Percentiles rank a stretch among this genome's conserved stretches.
These are phyloP conservation scores for Chimonanthus salicifolius DNA, from an alignment of 164 flowering plant genomes.

Conservation along the genomic window DNA sequence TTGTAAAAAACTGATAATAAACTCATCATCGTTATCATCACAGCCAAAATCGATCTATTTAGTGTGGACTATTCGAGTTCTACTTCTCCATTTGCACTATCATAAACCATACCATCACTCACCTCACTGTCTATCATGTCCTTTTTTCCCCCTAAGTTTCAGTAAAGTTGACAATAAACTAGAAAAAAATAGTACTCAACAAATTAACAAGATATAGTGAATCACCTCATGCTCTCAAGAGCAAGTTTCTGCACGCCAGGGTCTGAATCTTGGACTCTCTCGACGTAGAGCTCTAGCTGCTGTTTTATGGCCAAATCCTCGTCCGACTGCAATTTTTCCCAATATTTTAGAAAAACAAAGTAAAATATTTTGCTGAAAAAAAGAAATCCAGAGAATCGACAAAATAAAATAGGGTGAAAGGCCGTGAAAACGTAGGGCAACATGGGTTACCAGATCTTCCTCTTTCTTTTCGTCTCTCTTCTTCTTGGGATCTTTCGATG, in stretches of 20 bases:
- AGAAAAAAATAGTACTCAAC: background rate
- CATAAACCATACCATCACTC: too few species aligned
- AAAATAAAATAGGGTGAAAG: background rate
- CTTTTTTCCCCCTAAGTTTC: too few species aligned
- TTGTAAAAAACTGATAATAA: too few species aligned
- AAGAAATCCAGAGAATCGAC: background rate
- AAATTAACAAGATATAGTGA: background rate
- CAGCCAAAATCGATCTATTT: too few species aligned
- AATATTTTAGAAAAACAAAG: background rate
- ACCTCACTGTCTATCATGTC: too few species aligned
- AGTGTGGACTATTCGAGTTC: too few species aligned
- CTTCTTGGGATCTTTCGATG: constrained; percentile 68
- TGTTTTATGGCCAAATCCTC: constrained; percentile 96
- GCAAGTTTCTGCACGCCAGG: constrained; percentile 84
- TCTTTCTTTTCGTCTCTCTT: constrained; percentile 90
- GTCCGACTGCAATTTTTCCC: constrained; percentile 55
- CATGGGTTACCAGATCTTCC: constrained; percentile 67
- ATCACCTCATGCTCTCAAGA: constrained; percentile 92
- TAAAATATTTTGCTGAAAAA: too few species aligned
- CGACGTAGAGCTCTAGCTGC: constrained; percentile 91
- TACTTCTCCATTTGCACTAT: too few species aligned
- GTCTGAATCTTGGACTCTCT: constrained; percentile 81
- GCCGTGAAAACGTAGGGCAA: background rate
- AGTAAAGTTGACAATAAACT: too few species aligned
- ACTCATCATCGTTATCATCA: too few species aligned